These are phyloP conservation scores for Priceomyces haplophilus DNA, from an alignment of 805 yeast species.

Conservation along the genomic window DNA sequence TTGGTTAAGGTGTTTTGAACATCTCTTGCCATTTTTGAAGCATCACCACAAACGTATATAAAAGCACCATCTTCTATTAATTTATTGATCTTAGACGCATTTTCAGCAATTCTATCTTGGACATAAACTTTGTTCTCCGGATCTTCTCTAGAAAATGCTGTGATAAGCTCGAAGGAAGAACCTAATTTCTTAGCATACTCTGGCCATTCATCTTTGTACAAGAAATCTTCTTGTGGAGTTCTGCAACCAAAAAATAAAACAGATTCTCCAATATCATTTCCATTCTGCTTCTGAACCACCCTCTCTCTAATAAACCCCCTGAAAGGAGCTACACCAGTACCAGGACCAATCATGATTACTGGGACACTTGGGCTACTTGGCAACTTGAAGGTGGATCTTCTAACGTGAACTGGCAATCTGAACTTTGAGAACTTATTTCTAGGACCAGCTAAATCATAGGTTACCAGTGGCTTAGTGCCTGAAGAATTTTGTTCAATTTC, in stretches of 20 bases:
- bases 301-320: conserved; percentile 93
- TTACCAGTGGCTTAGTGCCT: conserved; percentile 41
- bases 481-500: conserved; percentile 53
- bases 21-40: conserved; percentile 91
- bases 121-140: conserved; percentile 66
- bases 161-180: conserved; percentile 62
- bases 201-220: conserved; percentile 89
- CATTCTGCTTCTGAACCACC: conserved; percentile 45
- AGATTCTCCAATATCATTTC: conserved; percentile 58
- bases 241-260: conserved; percentile 87
- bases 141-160: conserved; percentile 83
- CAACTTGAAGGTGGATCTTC: conserved; percentile 91
- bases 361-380: conserved; percentile 85
- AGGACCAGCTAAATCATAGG: conserved; percentile 83
- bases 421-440: conserved; percentile 50
- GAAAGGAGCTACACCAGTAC: conserved; percentile 98
- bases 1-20: conserved; percentile 68
- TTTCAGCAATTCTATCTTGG: conserved; percentile 68
- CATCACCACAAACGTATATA: conserved; percentile 96
- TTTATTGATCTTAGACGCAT: conserved; percentile 51
- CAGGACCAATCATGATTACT: conserved; percentile 92
- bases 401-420: conserved; percentile 85
- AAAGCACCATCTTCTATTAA: conserved; percentile 70
- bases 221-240: conserved; percentile 70
- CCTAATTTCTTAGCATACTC: conserved; percentile 62